A percentile compares a stretch with the other conserved stretches of the same genome.
Evolutionary conservation across 2,329 filamentous ascomycete genomes (phyloP).

Genomic region (Pseudogymnoascus destructans): DNA sequence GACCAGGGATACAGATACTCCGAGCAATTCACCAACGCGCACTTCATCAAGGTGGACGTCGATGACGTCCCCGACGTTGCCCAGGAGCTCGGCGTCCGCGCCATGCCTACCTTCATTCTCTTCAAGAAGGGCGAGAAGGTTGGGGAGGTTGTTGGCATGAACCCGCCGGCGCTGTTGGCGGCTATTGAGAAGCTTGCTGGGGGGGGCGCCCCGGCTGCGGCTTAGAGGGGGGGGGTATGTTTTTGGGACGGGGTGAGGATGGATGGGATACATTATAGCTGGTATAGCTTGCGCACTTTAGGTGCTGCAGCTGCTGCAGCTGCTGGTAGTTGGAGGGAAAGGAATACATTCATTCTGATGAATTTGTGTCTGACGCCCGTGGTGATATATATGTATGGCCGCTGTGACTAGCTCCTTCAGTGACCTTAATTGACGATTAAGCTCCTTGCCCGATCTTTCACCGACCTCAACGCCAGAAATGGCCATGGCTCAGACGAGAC

Average conservation of each 20-base stretch:
- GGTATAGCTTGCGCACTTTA: not conserved
- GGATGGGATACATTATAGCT: not conserved
- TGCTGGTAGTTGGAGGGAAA: not conserved
- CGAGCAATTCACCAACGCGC: slow-evolving; percentile 43
- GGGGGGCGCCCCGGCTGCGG: not conserved
- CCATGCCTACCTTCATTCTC: slow-evolving; percentile 85
- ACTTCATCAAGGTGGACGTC: slow-evolving; percentile 86
- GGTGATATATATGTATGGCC: not conserved
- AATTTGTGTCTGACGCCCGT: not conserved
- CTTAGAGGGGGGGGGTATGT: not conserved
- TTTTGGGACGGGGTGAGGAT: not conserved
- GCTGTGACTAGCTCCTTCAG: not conserved
- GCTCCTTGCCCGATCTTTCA: not conserved
- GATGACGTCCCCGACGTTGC: slow-evolving; percentile 66
- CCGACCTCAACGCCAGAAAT: not conserved
- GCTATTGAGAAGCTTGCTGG: slow-evolving; percentile 18
- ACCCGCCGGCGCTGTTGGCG: slow-evolving; percentile 52
- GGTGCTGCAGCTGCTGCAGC: not conserved
- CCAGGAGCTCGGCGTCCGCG: slow-evolving; percentile 64
- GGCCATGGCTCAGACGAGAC: not conserved
- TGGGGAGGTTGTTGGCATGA: slow-evolving; percentile 66
- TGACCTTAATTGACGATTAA: not conserved
- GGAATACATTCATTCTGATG: not conserved
- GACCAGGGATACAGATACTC: slow-evolving; percentile 37
- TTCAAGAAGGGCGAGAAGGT: slow-evolving; percentile 70